Evolutionary conservation across 2,329 filamentous ascomycete genomes (phyloP).

Genomic region (Verticillium nonalfalfae): DNA sequence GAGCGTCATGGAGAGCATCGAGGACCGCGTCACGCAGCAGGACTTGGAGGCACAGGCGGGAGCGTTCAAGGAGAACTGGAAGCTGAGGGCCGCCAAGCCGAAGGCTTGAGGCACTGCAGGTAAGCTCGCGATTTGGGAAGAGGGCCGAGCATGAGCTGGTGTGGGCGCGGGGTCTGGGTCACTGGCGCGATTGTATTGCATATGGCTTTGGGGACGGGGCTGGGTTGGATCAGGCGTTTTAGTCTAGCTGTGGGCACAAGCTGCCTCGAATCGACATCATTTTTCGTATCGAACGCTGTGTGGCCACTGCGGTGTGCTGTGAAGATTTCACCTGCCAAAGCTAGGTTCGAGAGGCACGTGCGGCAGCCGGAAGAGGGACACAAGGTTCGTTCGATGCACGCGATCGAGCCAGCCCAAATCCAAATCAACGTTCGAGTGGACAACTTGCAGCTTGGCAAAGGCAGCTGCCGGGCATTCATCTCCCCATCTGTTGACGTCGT

Average conservation of each 20-base stretch:
- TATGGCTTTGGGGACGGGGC: not conserved
- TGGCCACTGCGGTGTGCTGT: not conserved
- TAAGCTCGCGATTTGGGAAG: too few relatives aligned
- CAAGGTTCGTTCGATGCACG: too few relatives aligned
- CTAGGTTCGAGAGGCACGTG: not conserved
- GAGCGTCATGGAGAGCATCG: conserved; percentile 85
- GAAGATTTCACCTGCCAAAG: too few relatives aligned
- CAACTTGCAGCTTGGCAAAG: not conserved
- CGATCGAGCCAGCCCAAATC: too few relatives aligned
- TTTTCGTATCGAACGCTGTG: not conserved
- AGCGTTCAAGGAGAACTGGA: conserved; percentile 76
- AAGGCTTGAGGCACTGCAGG: not conserved
- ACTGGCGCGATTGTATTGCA: not conserved
- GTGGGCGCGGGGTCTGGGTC: not conserved
- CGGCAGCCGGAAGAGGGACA: not conserved
- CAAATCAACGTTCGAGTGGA: too few relatives aligned
- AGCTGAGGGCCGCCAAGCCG: conserved; percentile 41
- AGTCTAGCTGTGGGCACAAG: not conserved
- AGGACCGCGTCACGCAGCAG: conserved; percentile 74
- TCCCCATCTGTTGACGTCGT: not conserved
- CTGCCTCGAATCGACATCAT: not conserved
- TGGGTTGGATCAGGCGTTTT: not conserved
- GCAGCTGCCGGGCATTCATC: not conserved
- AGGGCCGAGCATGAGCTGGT: too few relatives aligned
- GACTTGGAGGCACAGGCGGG: conserved; percentile 67